A percentile compares a stretch with the other conserved stretches of the same genome.
phyloP scores from a whole-genome alignment of 352 stramenopile genomes.

The Globisporangium spinosum region DNA sequence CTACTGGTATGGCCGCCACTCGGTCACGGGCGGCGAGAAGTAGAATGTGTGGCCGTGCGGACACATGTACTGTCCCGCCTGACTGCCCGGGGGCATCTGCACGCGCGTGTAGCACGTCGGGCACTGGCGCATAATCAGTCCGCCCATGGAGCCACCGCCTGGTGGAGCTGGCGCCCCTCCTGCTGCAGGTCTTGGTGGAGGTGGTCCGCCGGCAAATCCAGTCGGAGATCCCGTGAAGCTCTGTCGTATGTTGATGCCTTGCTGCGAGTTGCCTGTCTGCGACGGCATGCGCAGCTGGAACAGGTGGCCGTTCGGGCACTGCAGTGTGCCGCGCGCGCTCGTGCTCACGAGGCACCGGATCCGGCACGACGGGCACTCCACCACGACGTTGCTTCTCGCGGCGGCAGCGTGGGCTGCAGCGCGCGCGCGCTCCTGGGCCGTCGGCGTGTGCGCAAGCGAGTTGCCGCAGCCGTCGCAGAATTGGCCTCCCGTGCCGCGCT shows the following conservation, averaged over 20 bases:
- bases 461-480: constrained; percentile 76
- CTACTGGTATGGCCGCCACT: constrained; percentile 22
- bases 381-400: constrained; percentile 64
- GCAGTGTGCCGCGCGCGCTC: constrained; percentile 59
- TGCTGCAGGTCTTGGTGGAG: neutral
- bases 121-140: constrained; percentile 80
- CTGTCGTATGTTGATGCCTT: constrained; percentile 23
- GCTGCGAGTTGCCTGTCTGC: constrained; percentile 37
- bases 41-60: constrained; percentile 85
- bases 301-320: constrained; percentile 72
- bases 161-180: neutral
- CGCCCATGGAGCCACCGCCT: constrained; percentile 19
- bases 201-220: constrained; percentile 1
- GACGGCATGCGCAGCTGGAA: constrained; percentile 72
- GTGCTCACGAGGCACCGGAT: constrained; percentile 79
- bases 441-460: constrained; percentile 67
- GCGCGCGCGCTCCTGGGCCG: constrained; percentile 61
- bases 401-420: constrained; percentile 44
- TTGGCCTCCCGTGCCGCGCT: constrained; percentile 62
- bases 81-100: constrained; percentile 81
- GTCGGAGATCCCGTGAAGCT: constrained; percentile 26
- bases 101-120: constrained; percentile 86
- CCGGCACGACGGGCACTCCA: constrained; percentile 69
- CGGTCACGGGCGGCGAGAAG: constrained; percentile 67
- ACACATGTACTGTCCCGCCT: constrained; percentile 88